Conservation (phyloP, 768 basidiomycete genomes). For the Tephrocybe rancida region DNA sequence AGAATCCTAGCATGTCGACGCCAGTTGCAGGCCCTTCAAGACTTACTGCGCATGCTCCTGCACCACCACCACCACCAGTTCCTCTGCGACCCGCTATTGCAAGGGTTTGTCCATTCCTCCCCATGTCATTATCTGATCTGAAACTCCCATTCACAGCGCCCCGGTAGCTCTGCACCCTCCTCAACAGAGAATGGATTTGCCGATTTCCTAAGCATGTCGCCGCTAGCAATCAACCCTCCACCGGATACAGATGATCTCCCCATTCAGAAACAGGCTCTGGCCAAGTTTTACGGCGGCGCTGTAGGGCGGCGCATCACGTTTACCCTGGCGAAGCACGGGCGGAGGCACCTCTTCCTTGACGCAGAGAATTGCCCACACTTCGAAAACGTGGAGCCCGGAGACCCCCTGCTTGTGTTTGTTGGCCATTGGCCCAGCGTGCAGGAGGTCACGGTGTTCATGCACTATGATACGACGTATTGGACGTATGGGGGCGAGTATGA, state of each 20-base stretch:
- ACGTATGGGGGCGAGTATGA: slow-evolving; percentile 3
- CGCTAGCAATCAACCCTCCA: neutral
- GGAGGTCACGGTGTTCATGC: slow-evolving; percentile 1
- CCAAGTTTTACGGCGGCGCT: neutral
- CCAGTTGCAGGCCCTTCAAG: too few relatives aligned
- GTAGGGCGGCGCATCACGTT: neutral
- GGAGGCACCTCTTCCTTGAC: neutral
- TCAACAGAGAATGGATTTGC: too few relatives aligned
- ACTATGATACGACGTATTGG: neutral
- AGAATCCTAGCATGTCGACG: too few relatives aligned
- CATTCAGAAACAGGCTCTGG: neutral
- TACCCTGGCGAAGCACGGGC: neutral
- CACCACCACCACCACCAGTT: too few relatives aligned
- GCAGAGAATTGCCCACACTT: slow-evolving; percentile 1
- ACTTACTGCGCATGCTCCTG: too few relatives aligned
- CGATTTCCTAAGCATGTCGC: too few relatives aligned
- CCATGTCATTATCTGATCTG: too few relatives aligned
- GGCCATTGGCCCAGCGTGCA: neutral
- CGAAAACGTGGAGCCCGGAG: neutral
- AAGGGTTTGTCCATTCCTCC: too few relatives aligned
- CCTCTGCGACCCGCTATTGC: too few relatives aligned
- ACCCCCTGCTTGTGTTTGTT: neutral
- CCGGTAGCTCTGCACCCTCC: too few relatives aligned
- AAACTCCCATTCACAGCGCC: too few relatives aligned
- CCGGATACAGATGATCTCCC: neutral